Evolutionary conservation across 441 rosid species (phyloP), one percentile per base, ranked within the genome.

Genomic region (Breynia disticha): DNA sequence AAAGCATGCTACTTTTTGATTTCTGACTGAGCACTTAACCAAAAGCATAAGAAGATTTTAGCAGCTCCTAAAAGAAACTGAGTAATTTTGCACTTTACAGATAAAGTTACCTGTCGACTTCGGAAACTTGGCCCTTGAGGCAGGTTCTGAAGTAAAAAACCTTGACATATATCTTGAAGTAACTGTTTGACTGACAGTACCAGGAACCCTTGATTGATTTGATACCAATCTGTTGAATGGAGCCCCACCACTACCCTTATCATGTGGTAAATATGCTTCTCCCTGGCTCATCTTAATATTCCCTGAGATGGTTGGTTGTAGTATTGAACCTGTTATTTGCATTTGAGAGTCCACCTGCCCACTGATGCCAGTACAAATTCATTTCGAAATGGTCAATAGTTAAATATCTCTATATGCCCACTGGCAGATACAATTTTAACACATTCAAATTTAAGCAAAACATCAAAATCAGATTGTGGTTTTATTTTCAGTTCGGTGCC

Each of bases 211-310:
- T 51, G 91, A 81, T 70, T 79, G 90, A 64, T 75, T 81, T 52
- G 93, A 70, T 48, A 87, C 78, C 70, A 93, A 63, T 70, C 84
- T 83, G 69, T 82, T 84, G 19, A 93, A 67, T 61, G 95, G 72
- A 53, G 83, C 70, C 43, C 84, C 76, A 63, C 90, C 89, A 18
- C 87, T 81, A 63, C 97, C 95, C 70, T 77, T 89, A 71, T 93
- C 99, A 67, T 93, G 99, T 19, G 97, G 99, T 45, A 93, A 77
- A 81, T 93, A 93, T 71, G 99, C 99, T 77, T 93, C 97, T 66
- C 99, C 97, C 15, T 79, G 96, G 79, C 97, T 89, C 78, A 93
- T 72, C 71, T 93, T 86, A 52, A 93, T 81, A 65, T 79, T 84
- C 70, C 99, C 97, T 24, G 99, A 89, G 67, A 93, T 80, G 70